Evolutionary conservation across 768 basidiomycete genomes (phyloP), one percentile per base, ranked within the genome.

Genomic region (Kwoniella dejecticola): DNA sequence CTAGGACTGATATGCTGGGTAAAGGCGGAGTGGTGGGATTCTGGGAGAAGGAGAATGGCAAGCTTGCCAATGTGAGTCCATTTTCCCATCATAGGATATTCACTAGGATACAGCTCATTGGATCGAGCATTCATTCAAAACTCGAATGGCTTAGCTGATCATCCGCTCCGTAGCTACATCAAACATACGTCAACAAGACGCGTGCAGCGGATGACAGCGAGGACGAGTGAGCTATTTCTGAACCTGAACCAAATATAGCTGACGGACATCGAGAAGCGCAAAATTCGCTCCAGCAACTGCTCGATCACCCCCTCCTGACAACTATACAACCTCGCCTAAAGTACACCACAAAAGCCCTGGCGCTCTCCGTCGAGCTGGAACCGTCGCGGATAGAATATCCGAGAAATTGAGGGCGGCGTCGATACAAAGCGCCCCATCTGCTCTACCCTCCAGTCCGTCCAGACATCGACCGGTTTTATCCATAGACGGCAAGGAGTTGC

Each of bases 151-250:
- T 6, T 44, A 44, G 24, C 47, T 48, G 47, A 31, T 31, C 2
- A 52, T 4, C 31, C 19, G 13, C 27, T 13, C 12, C 83, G 4
- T 76, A 88, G 78, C 80, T 92, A 64, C 91, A 89, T 79, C 83
- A 87, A 52, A 82, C 85, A 55, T 95, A 95, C 73, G 77, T 90
- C 11, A 79, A 83, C 30, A 95, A 92, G 78, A 87, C 85, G 0
- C 85, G 90, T 55, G 84, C 85, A 40, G 92, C 93, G 15, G 93
- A 96, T 69, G 93, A 96, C 73, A 88, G 88, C 7, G 91, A 91
- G 76, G 93, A 96, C 76, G 92, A 95, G 93, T 95, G 79, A 71
- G 91, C 82, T 27, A 29, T 44, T 53, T 49, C 47, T 46, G 30
- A 29, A 30, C 21, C 24, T 42, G 15, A 30, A 21, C 15, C 17